Evolutionary conservation across 139 green algal genomes (phyloP).

Genomic region (Micractinium sp.): DNA sequence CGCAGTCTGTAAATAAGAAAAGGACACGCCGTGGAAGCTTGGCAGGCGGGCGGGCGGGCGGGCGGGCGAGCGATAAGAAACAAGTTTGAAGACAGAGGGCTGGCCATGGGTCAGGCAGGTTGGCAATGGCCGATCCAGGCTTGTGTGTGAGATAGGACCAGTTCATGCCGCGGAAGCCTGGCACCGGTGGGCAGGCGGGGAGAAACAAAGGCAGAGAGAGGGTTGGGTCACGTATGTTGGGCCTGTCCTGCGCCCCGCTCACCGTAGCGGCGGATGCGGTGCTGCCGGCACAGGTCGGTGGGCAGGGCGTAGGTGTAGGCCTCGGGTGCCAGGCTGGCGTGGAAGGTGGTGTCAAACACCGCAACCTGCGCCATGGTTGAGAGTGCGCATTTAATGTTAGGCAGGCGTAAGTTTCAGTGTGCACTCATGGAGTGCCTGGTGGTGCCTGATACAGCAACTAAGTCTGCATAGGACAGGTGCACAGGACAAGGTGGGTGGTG

Average conservation of each 20-base stretch:
- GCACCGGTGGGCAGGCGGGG: neutral
- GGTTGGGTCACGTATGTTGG: too few species aligned
- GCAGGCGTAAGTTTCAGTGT: too few species aligned
- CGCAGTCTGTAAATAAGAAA: too few species aligned
- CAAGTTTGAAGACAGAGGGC: neutral
- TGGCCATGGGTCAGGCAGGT: neutral
- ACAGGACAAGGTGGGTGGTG: too few species aligned
- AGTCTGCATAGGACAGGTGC: too few species aligned
- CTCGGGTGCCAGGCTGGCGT: conserved; percentile 80
- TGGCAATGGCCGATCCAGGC: too few species aligned
- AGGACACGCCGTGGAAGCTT: too few species aligned
- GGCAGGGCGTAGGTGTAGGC: conserved; percentile 89
- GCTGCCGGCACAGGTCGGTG: conserved; percentile 68
- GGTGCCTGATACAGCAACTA: too few species aligned
- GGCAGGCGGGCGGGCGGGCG: neutral
- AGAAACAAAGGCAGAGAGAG: too few species aligned
- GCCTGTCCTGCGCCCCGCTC: neutral
- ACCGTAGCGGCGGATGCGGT: conserved; percentile 50
- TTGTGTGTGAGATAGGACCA: too few species aligned
- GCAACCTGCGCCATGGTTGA: conserved; percentile 57
- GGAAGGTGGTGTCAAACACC: conserved; percentile 95
- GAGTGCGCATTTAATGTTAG: neutral
- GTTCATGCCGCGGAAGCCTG: too few species aligned
- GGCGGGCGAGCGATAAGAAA: neutral
- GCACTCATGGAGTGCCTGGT: too few species aligned